Conservation (phyloP, 1,139 yeast species). For the Torulaspora pretoriensis region DNA sequence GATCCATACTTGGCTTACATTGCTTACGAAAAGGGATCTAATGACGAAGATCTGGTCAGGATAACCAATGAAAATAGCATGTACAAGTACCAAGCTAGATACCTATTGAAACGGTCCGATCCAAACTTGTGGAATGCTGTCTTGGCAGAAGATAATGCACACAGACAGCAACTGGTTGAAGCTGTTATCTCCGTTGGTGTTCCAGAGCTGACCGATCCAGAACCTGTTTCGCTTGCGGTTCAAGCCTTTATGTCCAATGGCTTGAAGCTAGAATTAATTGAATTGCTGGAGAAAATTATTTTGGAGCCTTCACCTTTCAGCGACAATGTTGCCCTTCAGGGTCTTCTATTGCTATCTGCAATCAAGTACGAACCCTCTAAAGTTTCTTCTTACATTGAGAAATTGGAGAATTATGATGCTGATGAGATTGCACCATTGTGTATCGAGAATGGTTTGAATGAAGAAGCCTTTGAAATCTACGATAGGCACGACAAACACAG, state of each 20-base stretch:
- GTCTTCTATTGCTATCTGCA: constrained; percentile 86
- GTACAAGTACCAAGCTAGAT: constrained; percentile 98
- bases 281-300: constrained; percentile 89
- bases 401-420: constrained; percentile 86
- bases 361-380: constrained; percentile 90
- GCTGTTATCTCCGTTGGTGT: constrained; percentile 95
- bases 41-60: constrained; percentile 81
- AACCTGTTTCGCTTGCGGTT: constrained; percentile 91
- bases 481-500: constrained; percentile 74
- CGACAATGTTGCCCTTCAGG: constrained; percentile 93
- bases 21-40: constrained; percentile 92
- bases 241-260: constrained; percentile 97
- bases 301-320: constrained; percentile 96
- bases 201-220: constrained; percentile 93
- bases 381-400: constrained; percentile 79
- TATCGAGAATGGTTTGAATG: constrained; percentile 80
- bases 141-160: constrained; percentile 67
- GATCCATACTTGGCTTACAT: constrained; percentile 97
- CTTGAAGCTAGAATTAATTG: constrained; percentile 87
- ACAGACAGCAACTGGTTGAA: constrained; percentile 87
- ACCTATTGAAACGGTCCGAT: constrained; percentile 81
- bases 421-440: constrained; percentile 91
- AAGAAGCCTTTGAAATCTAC: constrained; percentile 93
- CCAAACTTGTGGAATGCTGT: constrained; percentile 77
- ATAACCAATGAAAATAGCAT: constrained; percentile 95